A percentile compares a stretch with the other conserved stretches of the same genome.
phyloP scores from a whole-genome alignment of 139 green algal genomes.

The Micractinium sp. region DNA sequence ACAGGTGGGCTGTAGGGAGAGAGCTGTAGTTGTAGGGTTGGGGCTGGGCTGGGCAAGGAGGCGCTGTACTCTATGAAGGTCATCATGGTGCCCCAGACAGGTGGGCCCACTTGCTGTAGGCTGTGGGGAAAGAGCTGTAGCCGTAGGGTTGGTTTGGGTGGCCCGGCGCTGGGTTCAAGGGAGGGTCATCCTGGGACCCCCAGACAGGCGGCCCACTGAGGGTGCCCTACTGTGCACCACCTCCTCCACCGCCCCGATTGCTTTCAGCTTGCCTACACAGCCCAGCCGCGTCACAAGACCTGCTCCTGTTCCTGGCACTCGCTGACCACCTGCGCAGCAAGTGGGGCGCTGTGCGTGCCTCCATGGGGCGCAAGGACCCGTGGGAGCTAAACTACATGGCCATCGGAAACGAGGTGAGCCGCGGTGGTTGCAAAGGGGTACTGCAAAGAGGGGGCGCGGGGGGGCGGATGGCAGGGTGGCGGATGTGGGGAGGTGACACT shows the following conservation, averaged over 20 bases:
- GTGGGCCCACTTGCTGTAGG: neutral
- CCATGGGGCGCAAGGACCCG: constrained; percentile 68
- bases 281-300: no score
- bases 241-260: no score
- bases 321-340: constrained; percentile 1
- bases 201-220: no score
- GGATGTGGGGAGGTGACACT: no score
- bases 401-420: constrained; percentile 72
- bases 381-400: constrained; percentile 69
- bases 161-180: no score
- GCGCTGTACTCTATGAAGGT: neutral
- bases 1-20: constrained; percentile 11
- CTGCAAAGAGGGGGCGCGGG: no score
- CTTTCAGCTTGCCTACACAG: no score
- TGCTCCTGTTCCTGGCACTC: neutral
- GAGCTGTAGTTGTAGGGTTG: neutral
- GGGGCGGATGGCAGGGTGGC: no score
- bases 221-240: no score
- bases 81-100: neutral
- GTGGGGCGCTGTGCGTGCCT: constrained; percentile 62
- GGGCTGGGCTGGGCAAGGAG: neutral
- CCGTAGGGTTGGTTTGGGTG: neutral
- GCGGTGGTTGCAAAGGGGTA: no score
- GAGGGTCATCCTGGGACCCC: no score
- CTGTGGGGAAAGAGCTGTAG: neutral